Conservation (phyloP, 345 rosid species). For the Gynandropsis gynandra region DNA sequence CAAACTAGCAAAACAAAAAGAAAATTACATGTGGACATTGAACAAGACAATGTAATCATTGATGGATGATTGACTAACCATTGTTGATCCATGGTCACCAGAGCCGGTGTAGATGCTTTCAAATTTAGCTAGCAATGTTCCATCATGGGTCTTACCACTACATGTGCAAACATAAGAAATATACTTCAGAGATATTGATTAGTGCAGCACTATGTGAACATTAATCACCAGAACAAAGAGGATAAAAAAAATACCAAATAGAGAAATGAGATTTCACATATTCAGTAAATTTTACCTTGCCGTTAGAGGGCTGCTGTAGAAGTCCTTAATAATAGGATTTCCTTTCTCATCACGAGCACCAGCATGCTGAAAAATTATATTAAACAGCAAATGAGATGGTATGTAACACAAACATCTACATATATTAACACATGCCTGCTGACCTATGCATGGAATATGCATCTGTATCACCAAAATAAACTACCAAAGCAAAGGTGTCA, state of each 20-base stretch:
- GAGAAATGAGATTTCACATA: constrained; percentile 5
- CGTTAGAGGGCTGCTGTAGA: constrained; percentile 76
- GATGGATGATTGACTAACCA: constrained; percentile 48
- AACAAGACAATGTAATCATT: constrained; percentile 7
- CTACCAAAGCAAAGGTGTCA: neutral
- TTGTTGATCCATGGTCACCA: constrained; percentile 81
- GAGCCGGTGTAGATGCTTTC: constrained; percentile 90
- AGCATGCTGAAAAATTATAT: constrained; percentile 49
- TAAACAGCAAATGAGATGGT: constrained; percentile 5
- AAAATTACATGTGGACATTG: constrained; percentile 12
- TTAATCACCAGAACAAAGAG: constrained; percentile 15
- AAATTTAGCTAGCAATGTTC: constrained; percentile 65
- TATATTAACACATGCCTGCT: neutral
- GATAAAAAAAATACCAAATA: neutral
- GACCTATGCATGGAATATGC: neutral
- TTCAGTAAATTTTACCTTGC: constrained; percentile 52
- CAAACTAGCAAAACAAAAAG: constrained; percentile 49
- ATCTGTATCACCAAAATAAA: neutral
- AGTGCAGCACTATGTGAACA: constrained; percentile 2
- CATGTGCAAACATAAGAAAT: constrained; percentile 26
- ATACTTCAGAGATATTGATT: constrained; percentile 11
- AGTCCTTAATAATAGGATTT: constrained; percentile 74
- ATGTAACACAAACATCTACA: neutral
- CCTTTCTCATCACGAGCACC: constrained; percentile 80
- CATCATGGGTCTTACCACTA: constrained; percentile 80